Base-by-base conservation (phyloP, 352 stramenopile genomes). In the Phytopythium cucurbitacearum region DNA sequence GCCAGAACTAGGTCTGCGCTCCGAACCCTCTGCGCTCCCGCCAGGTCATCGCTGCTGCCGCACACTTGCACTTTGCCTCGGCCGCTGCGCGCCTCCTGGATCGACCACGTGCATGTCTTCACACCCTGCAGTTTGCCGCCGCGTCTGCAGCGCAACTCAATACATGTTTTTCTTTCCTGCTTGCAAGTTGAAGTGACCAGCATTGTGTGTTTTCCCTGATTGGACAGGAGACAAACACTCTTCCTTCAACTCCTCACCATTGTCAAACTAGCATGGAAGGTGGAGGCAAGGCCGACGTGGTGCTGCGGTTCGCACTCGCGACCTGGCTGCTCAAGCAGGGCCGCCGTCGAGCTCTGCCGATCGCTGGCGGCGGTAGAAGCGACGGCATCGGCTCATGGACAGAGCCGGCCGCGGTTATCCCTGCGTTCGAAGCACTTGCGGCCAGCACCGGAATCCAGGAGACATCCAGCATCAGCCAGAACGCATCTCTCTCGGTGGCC, bases 271-370 rank as follows among this genome's bases (percentile, higher is more conserved):
- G 41, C 33, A 35, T 7, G 8, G 36, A 47, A 38, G 48, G 73
- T 76, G 67, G 64, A 76, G 48, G 33, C 1, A 62, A 65, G 54
- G 56, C 52, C 12, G 64, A 62, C 32, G 62, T 11, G 35, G 53
- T 73, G 40, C 59, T 73, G 56, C 64, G 68, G 40, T 77, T 77
- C 46, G 68, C 65, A 21, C 65, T 74, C 52, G 59, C 65, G 39
- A 71, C 68, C 35, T 72, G 71, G 47, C 62, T 71, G 16, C 65
- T 77, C 62, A 74, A 71, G 40, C 61, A 53, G 33, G 53, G 59
- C 10, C 34, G 34, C 0, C 13, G 12, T 51, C 43, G 16, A 28
- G 21, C 21, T 2, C 21, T 28, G 21, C 21, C 21, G 33, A 44
- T 6, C 38, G 10, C 7, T 7, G 33, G 37, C 16, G 34, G 9